These are phyloP conservation scores for Areca catechu DNA, from an alignment of 176 grass and related monocot species.

Conservation along the genomic window DNA sequence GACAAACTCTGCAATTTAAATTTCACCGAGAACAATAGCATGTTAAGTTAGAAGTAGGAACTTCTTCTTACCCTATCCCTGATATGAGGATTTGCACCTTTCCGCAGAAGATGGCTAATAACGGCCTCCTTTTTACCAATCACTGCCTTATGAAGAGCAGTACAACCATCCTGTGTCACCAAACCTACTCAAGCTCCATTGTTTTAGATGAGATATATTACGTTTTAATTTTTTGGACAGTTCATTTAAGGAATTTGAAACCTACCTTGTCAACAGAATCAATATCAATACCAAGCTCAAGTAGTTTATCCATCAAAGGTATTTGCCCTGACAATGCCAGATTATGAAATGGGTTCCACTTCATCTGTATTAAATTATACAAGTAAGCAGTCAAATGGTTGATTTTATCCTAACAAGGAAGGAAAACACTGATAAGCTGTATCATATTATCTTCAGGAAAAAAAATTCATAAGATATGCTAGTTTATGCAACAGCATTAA, in stretches of 20 bases:
- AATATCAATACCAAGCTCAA: constrained; percentile 56
- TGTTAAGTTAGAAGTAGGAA: no score
- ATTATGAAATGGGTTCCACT: constrained; percentile 78
- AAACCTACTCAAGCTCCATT: not conserved
- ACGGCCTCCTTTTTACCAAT: constrained; percentile 97
- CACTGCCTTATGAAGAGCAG: constrained; percentile 64
- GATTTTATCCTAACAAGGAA: no score
- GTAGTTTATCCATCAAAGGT: constrained; percentile 72
- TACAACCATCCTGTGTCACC: constrained; percentile 66
- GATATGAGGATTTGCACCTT: constrained; percentile 76
- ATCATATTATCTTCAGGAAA: not conserved
- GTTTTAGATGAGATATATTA: not conserved
- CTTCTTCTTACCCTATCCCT: constrained; percentile 51
- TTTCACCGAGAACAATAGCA: no score
- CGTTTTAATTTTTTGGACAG: not conserved
- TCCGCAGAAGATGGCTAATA: constrained; percentile 81
- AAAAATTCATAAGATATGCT: not conserved
- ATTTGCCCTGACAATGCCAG: constrained; percentile 62
- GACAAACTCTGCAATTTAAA: not conserved
- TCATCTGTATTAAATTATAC: constrained; percentile 45
- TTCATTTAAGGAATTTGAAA: constrained; percentile 2
- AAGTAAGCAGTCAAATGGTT: not conserved
- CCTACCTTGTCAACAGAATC: constrained; percentile 56
- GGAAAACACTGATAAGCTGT: not conserved
- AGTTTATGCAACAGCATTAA: not conserved